Evolutionary conservation across 495 filamentous ascomycete genomes (phyloP), one percentile per base, ranked within the genome.

Genomic region (Neurospora sp.): DNA sequence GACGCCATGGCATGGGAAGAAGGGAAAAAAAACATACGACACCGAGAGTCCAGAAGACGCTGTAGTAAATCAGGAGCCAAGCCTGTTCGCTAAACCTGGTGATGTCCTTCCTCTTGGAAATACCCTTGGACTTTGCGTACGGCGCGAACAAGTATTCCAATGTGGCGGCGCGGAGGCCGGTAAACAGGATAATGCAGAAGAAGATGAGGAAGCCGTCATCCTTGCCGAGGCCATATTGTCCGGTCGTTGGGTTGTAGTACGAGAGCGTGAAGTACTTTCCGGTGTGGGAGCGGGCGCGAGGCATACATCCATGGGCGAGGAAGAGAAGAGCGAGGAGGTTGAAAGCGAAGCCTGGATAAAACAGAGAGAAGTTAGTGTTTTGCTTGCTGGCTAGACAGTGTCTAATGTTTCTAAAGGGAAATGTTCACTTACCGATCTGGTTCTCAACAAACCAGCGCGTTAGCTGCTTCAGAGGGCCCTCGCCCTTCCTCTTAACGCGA

Each of bases 31-130:
- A 37, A 87, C 93, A 71, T 88, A 98, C 93, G 88, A 95, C 86
- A 75, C 96, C 96, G 72, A 95, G 82, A 5, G 89, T 82, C 90
- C 93, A 98, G 80, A 93, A 94, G 71, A 90, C 83, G 37, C 79
- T 80, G 79, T 93, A 92, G 83, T 98, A 98, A 41, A 94, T 77
- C 37, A 93, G 79, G 78, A 97, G 85, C 93, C 94, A 99, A 70
- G 90, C 93, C 83, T 99, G 96, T 81, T 99, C 96, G 69, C 93
- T 92, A 82, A 98, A 93, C 48, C 96, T 88, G 31, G 92, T 86
- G 31, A 90, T 82, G 9, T 88, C 91, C 82, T 96, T 97, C 76
- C 84, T 85, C 72, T 89, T 89, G 74, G 87, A 86, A 75, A 98
- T 84, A 16, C 94, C 94, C 70, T 85, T 85, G 16, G 83, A 79